A percentile compares a stretch with the other conserved stretches of the same genome.
These are phyloP conservation scores for Plasmodium billcollinsi DNA, from an alignment of 169 alveolate genomes.

Conservation along the genomic window DNA sequence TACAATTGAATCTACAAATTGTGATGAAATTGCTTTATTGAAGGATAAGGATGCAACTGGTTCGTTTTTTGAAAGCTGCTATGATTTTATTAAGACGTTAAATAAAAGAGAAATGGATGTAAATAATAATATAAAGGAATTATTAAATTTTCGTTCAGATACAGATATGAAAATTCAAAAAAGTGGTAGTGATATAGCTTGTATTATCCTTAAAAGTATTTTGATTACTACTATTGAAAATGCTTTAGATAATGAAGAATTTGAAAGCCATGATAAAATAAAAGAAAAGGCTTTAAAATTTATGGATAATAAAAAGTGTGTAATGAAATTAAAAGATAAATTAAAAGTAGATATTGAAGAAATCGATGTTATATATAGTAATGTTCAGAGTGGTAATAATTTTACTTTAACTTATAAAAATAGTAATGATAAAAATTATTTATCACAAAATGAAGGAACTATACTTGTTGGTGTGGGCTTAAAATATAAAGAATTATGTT, in stretches of 20 bases:
- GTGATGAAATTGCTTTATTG: conserved; percentile 34
- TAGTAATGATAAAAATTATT: conserved; percentile 79
- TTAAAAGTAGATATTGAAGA: conserved; percentile 79
- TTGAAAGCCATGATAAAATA: conserved; percentile 80
- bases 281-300: conserved; percentile 80
- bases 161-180: conserved; percentile 77
- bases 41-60: conserved; percentile 71
- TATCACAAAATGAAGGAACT: conserved; percentile 85
- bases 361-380: conserved; percentile 84
- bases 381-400: conserved; percentile 86
- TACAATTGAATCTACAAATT: not conserved
- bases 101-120: conserved; percentile 40
- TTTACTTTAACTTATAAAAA: conserved; percentile 81
- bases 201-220: conserved; percentile 82
- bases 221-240: conserved; percentile 85
- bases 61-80: conserved; percentile 52
- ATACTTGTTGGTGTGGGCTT: conserved; percentile 84
- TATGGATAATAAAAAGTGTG: conserved; percentile 79
- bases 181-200: conserved; percentile 83
- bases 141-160: conserved; percentile 58
- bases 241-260: conserved; percentile 84
- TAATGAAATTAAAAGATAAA: conserved; percentile 82
- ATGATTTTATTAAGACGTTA: conserved; percentile 27
- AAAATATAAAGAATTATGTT: conserved; percentile 83
- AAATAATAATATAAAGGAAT: conserved; percentile 9